Evolutionary conservation across 2,329 filamentous ascomycete species (phyloP).

Genomic region (Aspergillus sojae): DNA sequence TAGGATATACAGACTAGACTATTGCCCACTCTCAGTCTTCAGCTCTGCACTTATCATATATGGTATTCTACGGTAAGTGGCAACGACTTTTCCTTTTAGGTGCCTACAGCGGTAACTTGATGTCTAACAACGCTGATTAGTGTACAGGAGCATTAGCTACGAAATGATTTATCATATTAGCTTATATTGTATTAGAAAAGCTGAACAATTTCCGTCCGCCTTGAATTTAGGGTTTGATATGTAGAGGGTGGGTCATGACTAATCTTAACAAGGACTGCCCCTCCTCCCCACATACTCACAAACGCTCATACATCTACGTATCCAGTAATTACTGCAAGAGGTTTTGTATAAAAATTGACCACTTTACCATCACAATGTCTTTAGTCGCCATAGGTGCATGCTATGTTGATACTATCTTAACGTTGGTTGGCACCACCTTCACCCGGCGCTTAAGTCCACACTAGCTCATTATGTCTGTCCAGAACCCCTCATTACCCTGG

Average conservation of each 20-base stretch:
- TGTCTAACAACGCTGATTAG: neutral
- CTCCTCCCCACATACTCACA: neutral
- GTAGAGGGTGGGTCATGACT: slow-evolving; percentile 22
- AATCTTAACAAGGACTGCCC: slow-evolving; percentile 20
- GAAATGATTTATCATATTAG: neutral
- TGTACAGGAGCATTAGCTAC: neutral
- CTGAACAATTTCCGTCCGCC: neutral
- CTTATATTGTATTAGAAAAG: neutral
- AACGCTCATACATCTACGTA: neutral
- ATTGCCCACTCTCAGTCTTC: no score
- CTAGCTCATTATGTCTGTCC: slow-evolving; percentile 10
- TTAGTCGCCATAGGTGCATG: slow-evolving; percentile 68
- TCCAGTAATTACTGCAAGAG: neutral
- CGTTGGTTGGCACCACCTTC: slow-evolving; percentile 44
- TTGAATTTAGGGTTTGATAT: neutral
- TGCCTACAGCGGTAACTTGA: neutral
- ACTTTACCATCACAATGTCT: slow-evolving; percentile 43
- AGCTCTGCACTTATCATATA: no score
- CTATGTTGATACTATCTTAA: slow-evolving; percentile 72
- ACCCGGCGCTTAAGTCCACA: slow-evolving; percentile 3
- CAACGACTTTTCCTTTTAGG: neutral
- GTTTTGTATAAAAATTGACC: neutral
- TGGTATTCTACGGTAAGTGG: neutral
- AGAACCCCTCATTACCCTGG: slow-evolving; percentile 60
- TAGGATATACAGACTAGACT: no score